phyloP scores from a whole-genome alignment of 2,329 filamentous ascomycete genomes.

The Mycosphaerella sp. region DNA sequence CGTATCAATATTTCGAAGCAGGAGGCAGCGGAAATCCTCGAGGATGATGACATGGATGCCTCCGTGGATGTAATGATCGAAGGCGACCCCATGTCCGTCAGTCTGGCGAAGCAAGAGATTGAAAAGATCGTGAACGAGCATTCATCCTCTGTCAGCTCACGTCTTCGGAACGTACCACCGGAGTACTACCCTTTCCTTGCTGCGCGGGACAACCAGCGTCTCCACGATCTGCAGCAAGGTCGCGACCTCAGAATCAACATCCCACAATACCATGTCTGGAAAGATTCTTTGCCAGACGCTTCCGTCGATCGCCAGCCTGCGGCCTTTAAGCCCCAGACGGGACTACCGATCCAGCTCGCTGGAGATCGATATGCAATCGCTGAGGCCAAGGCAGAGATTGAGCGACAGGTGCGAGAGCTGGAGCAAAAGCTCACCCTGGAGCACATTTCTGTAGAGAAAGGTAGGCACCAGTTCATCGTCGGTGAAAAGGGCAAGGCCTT shows the following conservation, averaged over 20 bases:
- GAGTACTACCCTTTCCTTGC: conserved; percentile 96
- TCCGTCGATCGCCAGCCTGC: conserved; percentile 59
- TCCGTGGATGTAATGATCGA: conserved; percentile 83
- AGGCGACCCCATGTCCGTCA: conserved; percentile 82
- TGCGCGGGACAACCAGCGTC: conserved; percentile 63
- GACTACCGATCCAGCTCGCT: conserved; percentile 74
- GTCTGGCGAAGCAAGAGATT: conserved; percentile 76
- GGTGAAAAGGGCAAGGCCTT: conserved; percentile 72
- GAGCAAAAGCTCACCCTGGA: conserved; percentile 68
- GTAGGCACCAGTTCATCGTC: conserved; percentile 90
- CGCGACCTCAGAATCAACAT: conserved; percentile 76
- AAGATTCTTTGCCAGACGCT: conserved; percentile 58
- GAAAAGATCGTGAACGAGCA: conserved; percentile 82
- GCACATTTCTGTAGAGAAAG: conserved; percentile 74
- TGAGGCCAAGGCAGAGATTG: conserved; percentile 71
- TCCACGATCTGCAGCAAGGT: conserved; percentile 62
- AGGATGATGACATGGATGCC: conserved; percentile 67
- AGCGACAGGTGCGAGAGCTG: conserved; percentile 69
- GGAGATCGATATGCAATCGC: conserved; percentile 81
- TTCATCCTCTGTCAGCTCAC: conserved; percentile 71
- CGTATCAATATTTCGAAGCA: conserved; percentile 81
- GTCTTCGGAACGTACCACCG: conserved; percentile 74
- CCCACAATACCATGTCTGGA: conserved; percentile 72
- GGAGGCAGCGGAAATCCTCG: conserved; percentile 53
- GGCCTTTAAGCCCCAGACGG: conserved; percentile 62